Conservation (phyloP, 2,329 filamentous ascomycete genomes). For the Didymella arachidicola region DNA sequence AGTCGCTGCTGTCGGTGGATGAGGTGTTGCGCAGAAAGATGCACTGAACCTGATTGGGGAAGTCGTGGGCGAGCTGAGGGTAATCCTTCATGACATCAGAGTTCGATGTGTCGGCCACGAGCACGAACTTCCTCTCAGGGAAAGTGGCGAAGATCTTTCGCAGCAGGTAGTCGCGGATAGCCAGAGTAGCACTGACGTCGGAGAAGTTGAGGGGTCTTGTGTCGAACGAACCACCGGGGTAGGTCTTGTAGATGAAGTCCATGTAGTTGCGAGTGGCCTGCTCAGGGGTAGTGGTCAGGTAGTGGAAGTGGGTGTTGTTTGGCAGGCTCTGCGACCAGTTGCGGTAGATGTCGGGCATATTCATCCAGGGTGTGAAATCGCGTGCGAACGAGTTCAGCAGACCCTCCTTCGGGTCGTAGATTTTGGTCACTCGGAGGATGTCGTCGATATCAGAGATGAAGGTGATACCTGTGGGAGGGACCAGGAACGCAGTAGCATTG, state of each 20-base stretch:
- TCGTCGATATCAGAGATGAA: conserved; percentile 82
- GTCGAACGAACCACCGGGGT: conserved; percentile 79
- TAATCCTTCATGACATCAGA: conserved; percentile 75
- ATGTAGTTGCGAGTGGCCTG: conserved; percentile 81
- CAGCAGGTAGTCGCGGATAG: conserved; percentile 73
- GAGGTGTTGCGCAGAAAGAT: conserved; percentile 79
- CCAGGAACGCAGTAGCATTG: conserved; percentile 79
- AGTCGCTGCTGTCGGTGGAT: conserved; percentile 70
- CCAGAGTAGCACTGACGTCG: conserved; percentile 74
- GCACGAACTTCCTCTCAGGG: conserved; percentile 76
- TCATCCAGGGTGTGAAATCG: conserved; percentile 74
- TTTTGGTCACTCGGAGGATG: conserved; percentile 81
- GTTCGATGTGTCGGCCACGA: conserved; percentile 80
- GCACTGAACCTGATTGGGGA: conserved; percentile 76
- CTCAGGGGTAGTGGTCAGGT: conserved; percentile 81
- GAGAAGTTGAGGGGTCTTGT: conserved; percentile 78
- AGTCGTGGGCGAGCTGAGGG: conserved; percentile 68
- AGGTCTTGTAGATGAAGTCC: conserved; percentile 79
- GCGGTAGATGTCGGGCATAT: conserved; percentile 81
- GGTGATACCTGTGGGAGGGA: conserved; percentile 73
- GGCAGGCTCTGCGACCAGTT: conserved; percentile 74
- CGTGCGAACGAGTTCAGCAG: conserved; percentile 79
- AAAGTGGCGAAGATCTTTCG: conserved; percentile 78
- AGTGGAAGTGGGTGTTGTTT: conserved; percentile 76
- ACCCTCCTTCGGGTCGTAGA: conserved; percentile 77